Evolutionary conservation across 1,284 basidiomycete genomes (phyloP).

Genomic region (Cryptococcus sp.): DNA sequence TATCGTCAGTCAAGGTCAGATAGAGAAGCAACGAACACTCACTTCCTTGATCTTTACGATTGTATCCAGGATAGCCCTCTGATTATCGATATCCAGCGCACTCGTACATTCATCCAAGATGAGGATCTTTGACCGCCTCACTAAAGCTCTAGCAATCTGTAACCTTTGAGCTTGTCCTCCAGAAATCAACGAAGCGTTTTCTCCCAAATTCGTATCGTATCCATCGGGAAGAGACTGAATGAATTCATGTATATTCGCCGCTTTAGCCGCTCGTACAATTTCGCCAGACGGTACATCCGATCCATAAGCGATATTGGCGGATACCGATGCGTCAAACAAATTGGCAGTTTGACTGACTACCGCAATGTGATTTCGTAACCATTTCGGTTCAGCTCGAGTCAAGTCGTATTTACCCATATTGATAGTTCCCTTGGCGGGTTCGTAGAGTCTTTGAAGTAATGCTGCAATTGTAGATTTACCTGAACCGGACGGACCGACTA

Average conservation of each 20-base stretch:
- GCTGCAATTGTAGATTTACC: constrained; percentile 49
- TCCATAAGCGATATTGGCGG: constrained; percentile 85
- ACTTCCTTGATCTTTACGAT: constrained; percentile 60
- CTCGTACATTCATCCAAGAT: constrained; percentile 93
- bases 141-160: constrained; percentile 84
- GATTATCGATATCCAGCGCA: constrained; percentile 78
- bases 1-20: background rate
- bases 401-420: constrained; percentile 52
- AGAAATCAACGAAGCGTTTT: constrained; percentile 80
- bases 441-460: constrained; percentile 79
- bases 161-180: constrained; percentile 93
- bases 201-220: constrained; percentile 81
- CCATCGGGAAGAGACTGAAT: constrained; percentile 71
- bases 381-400: constrained; percentile 58
- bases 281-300: constrained; percentile 55
- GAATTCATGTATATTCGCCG: constrained; percentile 82
- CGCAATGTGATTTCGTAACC: constrained; percentile 74
- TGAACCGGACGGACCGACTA: constrained; percentile 42
- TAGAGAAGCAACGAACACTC: constrained; percentile 10
- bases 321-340: constrained; percentile 77
- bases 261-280: constrained; percentile 63
- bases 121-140: constrained; percentile 65
- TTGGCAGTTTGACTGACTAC: constrained; percentile 81
- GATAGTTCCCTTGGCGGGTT: constrained; percentile 64
- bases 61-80: constrained; percentile 72